Evolutionary conservation across 305 asterid genomes (phyloP).

Genomic region (Nicotiana rustica): DNA sequence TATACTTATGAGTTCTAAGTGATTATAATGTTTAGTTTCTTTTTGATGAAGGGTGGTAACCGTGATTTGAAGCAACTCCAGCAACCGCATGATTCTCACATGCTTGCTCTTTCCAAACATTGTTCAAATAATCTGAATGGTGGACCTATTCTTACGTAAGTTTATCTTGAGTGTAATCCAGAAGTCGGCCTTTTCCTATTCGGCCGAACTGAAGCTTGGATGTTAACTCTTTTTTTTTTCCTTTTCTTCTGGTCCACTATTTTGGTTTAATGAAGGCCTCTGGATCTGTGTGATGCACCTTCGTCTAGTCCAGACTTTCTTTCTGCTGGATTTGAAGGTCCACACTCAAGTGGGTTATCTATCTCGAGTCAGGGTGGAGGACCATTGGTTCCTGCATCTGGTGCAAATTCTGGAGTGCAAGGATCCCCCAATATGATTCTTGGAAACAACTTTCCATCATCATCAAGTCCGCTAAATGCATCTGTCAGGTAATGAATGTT

Average conservation of each 20-base stretch:
- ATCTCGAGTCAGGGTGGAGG: conserved; percentile 55
- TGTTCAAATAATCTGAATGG: conserved; percentile 70
- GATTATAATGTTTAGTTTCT: conserved; percentile 30
- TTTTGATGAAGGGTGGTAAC: conserved; percentile 46
- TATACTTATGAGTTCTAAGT: conserved; percentile 14
- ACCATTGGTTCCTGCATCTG: conserved; percentile 56
- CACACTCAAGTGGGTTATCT: conserved; percentile 58
- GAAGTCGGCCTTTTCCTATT: conserved; percentile 10
- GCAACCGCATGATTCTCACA: conserved; percentile 76
- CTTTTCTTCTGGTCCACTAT: conserved; percentile 23
- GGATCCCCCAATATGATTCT: conserved; percentile 61
- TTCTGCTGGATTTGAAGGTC: conserved; percentile 65
- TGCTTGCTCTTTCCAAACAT: conserved; percentile 69
- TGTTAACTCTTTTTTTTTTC: conserved; percentile 20
- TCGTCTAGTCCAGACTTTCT: conserved; percentile 54
- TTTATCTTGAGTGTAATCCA: conserved; percentile 29
- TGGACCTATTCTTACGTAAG: conserved; percentile 70
- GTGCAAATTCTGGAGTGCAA: conserved; percentile 53
- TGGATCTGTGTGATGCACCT: conserved; percentile 68
- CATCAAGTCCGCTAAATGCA: conserved; percentile 56
- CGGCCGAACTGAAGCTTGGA: background rate
- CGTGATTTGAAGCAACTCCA: conserved; percentile 68
- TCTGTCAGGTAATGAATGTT: conserved; percentile 61
- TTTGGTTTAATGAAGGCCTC: conserved; percentile 58
- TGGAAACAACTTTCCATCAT: conserved; percentile 61